phyloP scores from a whole-genome alignment of 768 basidiomycete genomes.

The Pisolithus sp. region DNA sequence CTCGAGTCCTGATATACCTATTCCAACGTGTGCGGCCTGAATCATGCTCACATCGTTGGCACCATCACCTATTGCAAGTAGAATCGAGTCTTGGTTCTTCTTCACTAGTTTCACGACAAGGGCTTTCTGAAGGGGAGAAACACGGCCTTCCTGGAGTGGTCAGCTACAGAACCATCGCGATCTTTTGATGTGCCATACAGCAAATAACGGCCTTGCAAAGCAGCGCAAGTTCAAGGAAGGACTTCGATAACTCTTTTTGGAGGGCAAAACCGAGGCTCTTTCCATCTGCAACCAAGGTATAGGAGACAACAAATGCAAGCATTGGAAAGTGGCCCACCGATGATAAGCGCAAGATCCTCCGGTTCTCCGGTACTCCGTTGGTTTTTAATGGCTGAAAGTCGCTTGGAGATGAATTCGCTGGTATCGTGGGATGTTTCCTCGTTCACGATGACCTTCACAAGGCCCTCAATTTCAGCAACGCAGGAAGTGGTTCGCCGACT shows the following conservation, averaged over 20 bases:
- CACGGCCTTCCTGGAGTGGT: conserved; percentile 57
- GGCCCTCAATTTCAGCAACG: not conserved
- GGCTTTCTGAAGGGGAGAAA: conserved; percentile 96
- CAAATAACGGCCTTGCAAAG: conserved; percentile 99
- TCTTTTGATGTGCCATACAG: conserved; percentile 44
- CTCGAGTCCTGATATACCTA: conserved; percentile 97
- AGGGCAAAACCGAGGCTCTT: conserved; percentile 91
- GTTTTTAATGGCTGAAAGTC: conserved; percentile 87
- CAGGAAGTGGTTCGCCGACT: not conserved
- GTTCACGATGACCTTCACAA: conserved; percentile 81
- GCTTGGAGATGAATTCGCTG: conserved; percentile 79
- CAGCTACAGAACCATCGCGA: too few relatives aligned
- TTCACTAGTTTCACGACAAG: conserved; percentile 98
- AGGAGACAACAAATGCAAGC: not conserved
- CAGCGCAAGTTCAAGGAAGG: conserved; percentile 90
- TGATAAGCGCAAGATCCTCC: conserved; percentile 91
- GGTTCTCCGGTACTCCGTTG: conserved; percentile 87
- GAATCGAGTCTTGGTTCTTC: conserved; percentile 87
- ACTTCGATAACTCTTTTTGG: conserved; percentile 85
- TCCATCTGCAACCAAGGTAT: conserved; percentile 55
- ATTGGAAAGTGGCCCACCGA: conserved; percentile 48
- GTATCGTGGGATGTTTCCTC: conserved; percentile 80
- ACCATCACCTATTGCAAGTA: conserved; percentile 96
- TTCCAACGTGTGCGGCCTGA: conserved; percentile 95
- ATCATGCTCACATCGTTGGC: conserved; percentile 99